These are phyloP conservation scores for Puccinia novopanici DNA, from an alignment of 1,284 basidiomycete genomes.

Conservation along the genomic window DNA sequence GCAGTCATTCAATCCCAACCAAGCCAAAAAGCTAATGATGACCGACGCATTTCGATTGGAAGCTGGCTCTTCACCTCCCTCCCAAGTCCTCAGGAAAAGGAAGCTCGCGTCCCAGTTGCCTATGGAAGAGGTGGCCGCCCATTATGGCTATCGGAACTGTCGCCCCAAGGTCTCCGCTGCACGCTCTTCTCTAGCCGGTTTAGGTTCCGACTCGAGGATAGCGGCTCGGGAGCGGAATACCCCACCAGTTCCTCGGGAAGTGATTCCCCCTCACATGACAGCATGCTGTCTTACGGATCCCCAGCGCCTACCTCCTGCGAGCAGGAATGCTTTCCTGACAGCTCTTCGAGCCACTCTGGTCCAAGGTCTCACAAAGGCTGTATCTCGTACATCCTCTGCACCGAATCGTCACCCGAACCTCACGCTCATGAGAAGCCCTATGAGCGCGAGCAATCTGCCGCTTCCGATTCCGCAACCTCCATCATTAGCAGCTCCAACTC, in stretches of 20 bases:
- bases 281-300: not conserved
- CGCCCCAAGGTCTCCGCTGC: not conserved
- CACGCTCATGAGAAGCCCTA: not conserved
- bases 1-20: conserved; percentile 44
- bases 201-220: not conserved
- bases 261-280: not conserved
- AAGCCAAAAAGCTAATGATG: conserved; percentile 18
- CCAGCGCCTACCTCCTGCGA: not conserved
- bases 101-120: not conserved
- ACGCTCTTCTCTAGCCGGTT: conserved; percentile 3
- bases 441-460: not conserved
- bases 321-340: not conserved
- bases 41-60: conserved; percentile 7
- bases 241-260: not conserved
- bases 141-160: not conserved
- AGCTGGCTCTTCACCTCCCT: not conserved
- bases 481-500: not conserved
- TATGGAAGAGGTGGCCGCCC: not conserved
- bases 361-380: conserved; percentile 12
- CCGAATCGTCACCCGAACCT: not conserved
- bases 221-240: conserved; percentile 15
- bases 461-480: not conserved
- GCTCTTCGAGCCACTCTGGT: not conserved
- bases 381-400: conserved; percentile 26
- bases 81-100: conserved; percentile 20